These are phyloP conservation scores for Umbelopsis vinacea DNA, from an alignment of 192 early-diverging fungal species.

Conservation along the genomic window DNA sequence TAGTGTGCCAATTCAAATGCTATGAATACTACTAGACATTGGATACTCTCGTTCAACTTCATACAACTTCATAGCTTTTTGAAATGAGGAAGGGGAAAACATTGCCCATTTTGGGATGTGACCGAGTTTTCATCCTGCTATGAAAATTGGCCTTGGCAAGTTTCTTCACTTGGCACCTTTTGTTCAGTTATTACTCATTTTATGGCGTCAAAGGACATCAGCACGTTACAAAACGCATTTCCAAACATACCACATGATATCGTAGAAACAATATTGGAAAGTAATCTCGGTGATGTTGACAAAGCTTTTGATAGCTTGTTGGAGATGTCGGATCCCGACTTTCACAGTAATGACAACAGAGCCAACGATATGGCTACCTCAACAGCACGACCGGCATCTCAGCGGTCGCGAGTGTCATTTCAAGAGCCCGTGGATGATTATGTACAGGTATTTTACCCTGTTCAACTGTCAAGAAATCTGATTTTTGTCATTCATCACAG, in stretches of 20 bases:
- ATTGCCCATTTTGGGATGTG: background rate
- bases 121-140: background rate
- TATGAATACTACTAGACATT: no score
- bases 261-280: slow-evolving; percentile 13
- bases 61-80: no score
- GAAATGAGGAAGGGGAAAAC: no score
- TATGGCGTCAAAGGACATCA: background rate
- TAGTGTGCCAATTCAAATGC: no score
- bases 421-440: background rate
- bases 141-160: slow-evolving; percentile 16
- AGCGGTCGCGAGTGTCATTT: background rate
- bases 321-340: slow-evolving; percentile 19
- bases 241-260: slow-evolving; percentile 2
- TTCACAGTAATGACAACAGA: background rate
- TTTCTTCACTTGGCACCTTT: background rate
- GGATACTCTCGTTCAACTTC: no score
- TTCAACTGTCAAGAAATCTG: background rate
- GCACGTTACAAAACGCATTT: background rate
- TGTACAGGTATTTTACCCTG: background rate
- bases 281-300: slow-evolving; percentile 12
- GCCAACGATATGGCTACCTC: background rate
- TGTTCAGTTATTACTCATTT: background rate
- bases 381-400: background rate
- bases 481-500: no score
- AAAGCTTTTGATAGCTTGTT: slow-evolving; percentile 6